Percentiles rank a stretch among this genome's conserved stretches.
phyloP scores from a whole-genome alignment of 73 alveolate species.

The Effrenium voratum region DNA sequence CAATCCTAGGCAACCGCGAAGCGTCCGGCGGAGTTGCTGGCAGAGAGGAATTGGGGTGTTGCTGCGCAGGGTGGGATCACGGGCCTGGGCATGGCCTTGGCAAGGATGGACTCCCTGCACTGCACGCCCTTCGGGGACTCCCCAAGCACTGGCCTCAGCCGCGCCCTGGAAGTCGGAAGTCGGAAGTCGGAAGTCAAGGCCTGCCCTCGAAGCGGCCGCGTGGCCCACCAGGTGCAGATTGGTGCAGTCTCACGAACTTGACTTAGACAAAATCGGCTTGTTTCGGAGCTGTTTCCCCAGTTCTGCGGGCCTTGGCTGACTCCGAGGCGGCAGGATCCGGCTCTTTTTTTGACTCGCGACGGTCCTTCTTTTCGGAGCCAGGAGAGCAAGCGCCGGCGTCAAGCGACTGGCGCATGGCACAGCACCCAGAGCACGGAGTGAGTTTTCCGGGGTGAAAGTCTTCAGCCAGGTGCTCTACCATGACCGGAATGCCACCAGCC shows the following conservation, averaged over 20 bases:
- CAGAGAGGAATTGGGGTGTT: too few relatives aligned
- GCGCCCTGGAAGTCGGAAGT: too few relatives aligned
- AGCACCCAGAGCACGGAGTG: neutral
- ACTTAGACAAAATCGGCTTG: neutral
- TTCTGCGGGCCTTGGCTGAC: neutral
- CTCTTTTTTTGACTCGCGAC: neutral
- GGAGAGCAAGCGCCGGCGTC: too few relatives aligned
- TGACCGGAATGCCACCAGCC: constrained; percentile 38
- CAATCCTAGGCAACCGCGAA: too few relatives aligned
- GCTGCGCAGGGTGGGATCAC: too few relatives aligned
- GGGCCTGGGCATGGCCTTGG: too few relatives aligned
- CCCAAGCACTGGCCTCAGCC: constrained; percentile 13
- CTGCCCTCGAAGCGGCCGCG: constrained; percentile 41
- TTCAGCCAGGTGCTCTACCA: constrained; percentile 72
- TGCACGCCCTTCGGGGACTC: constrained; percentile 30
- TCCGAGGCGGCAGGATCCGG: neutral
- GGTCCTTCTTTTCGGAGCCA: neutral
- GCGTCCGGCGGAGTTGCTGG: neutral
- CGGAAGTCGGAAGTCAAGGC: too few relatives aligned
- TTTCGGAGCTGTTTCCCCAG: neutral
- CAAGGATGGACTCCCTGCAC: constrained; percentile 16
- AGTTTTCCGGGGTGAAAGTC: neutral
- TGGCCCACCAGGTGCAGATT: neutral
- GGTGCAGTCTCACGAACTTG: neutral
- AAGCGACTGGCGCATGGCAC: too few relatives aligned